Conservation (phyloP, 2,329 filamentous ascomycete genomes). For the Metarhizium brunneum region DNA sequence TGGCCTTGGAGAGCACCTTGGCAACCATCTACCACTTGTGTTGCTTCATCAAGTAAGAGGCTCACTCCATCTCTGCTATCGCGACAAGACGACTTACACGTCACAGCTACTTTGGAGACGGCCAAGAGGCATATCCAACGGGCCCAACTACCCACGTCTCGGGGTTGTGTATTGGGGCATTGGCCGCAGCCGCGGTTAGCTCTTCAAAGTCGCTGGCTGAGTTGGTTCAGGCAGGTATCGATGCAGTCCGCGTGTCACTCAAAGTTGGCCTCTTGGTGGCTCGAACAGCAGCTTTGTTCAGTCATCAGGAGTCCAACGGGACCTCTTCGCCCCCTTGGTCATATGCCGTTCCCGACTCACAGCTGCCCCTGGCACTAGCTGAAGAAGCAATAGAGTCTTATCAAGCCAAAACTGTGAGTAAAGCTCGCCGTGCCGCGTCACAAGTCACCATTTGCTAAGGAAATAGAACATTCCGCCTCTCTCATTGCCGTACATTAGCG, state of each 20-base stretch:
- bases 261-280: conserved; percentile 4
- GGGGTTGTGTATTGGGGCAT: conserved; percentile 5
- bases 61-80: not conserved
- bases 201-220: conserved; percentile 4
- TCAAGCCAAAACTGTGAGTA: not conserved
- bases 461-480: not conserved
- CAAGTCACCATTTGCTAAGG: not conserved
- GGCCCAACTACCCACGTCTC: not conserved
- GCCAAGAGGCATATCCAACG: conserved; percentile 1
- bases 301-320: not conserved
- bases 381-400: not conserved
- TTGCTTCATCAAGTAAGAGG: conserved; percentile 1
- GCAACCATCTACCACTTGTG: conserved; percentile 5
- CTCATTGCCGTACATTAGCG: conserved; percentile 5
- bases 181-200: conserved; percentile 6
- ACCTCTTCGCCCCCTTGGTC: not conserved
- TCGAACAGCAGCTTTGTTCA: conserved; percentile 2
- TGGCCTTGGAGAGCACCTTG: conserved; percentile 4
- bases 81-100: not conserved
- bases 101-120: conserved; percentile 4
- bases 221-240: conserved; percentile 2
- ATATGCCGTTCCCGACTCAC: conserved; percentile 2
- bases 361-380: not conserved
- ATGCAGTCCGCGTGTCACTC: conserved; percentile 4
- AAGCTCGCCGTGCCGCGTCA: not conserved